A percentile compares a stretch with the other conserved stretches of the same genome.
phyloP scores from a whole-genome alignment of 2,329 filamentous ascomycete species.

The Scedosporium aurantiacum region DNA sequence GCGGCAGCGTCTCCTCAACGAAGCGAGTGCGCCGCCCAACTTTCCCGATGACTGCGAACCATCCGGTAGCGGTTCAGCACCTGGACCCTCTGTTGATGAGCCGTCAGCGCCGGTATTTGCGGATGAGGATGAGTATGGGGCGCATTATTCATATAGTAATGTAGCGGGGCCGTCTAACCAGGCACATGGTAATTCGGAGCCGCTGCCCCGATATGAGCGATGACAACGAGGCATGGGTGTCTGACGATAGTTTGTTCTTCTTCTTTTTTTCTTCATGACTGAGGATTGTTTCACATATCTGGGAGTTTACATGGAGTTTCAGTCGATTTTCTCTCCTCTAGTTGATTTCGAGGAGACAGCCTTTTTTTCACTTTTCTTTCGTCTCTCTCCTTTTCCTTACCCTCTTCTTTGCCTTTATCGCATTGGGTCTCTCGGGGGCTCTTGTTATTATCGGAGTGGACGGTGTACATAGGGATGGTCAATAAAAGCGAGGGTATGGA shows the following conservation, averaged over 20 bases:
- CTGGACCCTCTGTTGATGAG: conserved; percentile 15
- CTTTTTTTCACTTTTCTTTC: background rate
- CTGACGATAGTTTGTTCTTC: background rate
- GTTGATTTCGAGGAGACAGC: background rate
- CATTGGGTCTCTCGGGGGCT: background rate
- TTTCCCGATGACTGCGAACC: conserved; percentile 42
- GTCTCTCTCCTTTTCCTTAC: background rate
- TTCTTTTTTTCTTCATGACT: background rate
- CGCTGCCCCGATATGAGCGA: conserved; percentile 6
- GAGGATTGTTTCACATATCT: background rate
- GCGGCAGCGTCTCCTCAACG: conserved; percentile 48
- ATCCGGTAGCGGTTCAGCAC: background rate
- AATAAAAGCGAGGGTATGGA: background rate
- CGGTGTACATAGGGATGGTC: background rate
- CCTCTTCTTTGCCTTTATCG: background rate
- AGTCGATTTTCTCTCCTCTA: background rate
- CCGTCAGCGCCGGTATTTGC: conserved; percentile 49
- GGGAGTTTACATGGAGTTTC: background rate
- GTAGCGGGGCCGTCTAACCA: background rate
- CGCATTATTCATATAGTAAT: conserved; percentile 3
- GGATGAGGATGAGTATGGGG: conserved; percentile 39
- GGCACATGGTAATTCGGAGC: conserved; percentile 1
- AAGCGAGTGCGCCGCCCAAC: conserved; percentile 52
- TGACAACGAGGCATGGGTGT: background rate
- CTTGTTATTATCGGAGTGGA: background rate